Percentiles rank a stretch among this genome's conserved stretches.
phyloP scores from a whole-genome alignment of 164 flowering plant genomes.

The Berberis vulgaris region DNA sequence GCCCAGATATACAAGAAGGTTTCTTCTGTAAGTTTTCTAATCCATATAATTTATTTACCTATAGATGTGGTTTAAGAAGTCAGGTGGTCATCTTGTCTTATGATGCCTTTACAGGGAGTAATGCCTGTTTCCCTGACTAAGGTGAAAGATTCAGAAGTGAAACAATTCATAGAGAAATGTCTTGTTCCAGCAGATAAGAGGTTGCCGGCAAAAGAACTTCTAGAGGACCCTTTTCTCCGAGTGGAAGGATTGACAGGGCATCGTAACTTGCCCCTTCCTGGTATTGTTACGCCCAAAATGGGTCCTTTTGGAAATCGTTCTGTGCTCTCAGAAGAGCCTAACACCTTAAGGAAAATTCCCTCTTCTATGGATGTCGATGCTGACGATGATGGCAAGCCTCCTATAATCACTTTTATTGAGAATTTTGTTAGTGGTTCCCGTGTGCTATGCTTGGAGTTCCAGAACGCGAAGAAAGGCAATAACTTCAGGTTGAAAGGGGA shows the following conservation, averaged over 20 bases:
- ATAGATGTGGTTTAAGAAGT: no score
- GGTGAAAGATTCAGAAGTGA: not conserved
- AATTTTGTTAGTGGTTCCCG: slow-evolving; percentile 12
- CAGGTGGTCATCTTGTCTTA: not conserved
- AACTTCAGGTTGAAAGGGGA: slow-evolving; percentile 58
- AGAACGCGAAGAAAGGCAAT: slow-evolving; percentile 38
- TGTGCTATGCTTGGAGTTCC: slow-evolving; percentile 31
- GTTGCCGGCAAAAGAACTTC: slow-evolving; percentile 1
- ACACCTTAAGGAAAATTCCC: slow-evolving; percentile 15
- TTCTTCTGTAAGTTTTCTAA: not conserved
- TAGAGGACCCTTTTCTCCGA: slow-evolving; percentile 1
- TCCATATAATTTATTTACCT: no score
- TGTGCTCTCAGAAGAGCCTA: slow-evolving; percentile 37
- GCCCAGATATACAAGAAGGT: slow-evolving; percentile 3
- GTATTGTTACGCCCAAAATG: slow-evolving; percentile 32
- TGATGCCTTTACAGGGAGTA: not conserved
- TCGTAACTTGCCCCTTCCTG: slow-evolving; percentile 28
- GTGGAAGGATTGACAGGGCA: slow-evolving; percentile 5
- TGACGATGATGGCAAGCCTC: slow-evolving; percentile 23
- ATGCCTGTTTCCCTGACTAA: not conserved
- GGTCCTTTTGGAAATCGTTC: slow-evolving; percentile 37
- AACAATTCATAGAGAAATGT: slow-evolving; percentile 1
- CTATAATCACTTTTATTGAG: slow-evolving; percentile 13
- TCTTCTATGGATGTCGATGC: slow-evolving; percentile 59
- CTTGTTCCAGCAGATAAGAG: not conserved